Percentiles rank a stretch among this genome's conserved stretches.
These are phyloP conservation scores for Schrenkiella parvula DNA, from an alignment of 345 rosid genomes.

Conservation along the genomic window DNA sequence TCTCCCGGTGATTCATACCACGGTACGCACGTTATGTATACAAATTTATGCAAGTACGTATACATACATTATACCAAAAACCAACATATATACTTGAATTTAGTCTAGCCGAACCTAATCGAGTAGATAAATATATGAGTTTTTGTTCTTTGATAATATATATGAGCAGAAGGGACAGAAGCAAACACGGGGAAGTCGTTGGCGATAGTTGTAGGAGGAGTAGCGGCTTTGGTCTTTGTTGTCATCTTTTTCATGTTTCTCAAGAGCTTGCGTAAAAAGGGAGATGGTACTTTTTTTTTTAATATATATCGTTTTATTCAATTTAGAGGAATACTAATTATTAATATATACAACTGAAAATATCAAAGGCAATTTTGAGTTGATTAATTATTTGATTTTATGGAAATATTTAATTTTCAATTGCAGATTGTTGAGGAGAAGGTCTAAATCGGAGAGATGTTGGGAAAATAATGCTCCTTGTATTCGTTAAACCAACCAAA, in stretches of 20 bases:
- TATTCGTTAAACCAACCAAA: not conserved
- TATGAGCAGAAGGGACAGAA: not conserved
- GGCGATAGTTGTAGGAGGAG: slow-evolving; percentile 74
- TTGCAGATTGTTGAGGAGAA: slow-evolving; percentile 29
- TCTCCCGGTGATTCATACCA: slow-evolving; percentile 22
- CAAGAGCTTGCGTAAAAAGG: slow-evolving; percentile 41
- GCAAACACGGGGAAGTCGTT: slow-evolving; percentile 35
- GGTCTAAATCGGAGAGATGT: not conserved
- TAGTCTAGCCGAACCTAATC: not conserved
- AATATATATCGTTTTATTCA: not conserved
- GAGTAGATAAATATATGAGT: not conserved
- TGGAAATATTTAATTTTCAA: not conserved
- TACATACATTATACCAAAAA: not conserved
- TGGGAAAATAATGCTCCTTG: not conserved
- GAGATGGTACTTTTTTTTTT: slow-evolving; percentile 34
- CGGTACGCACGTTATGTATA: slow-evolving; percentile 24
- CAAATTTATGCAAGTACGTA: not conserved
- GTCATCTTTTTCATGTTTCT: slow-evolving; percentile 36
- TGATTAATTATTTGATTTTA: not conserved
- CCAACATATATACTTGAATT: not conserved
- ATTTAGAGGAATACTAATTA: not conserved
- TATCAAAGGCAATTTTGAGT: no score
- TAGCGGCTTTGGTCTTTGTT: slow-evolving; percentile 42
- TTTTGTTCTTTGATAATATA: no score
- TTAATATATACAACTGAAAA: not conserved